These are phyloP conservation scores for Venturia asperata DNA, from an alignment of 2,329 filamentous ascomycete species.

Conservation along the genomic window DNA sequence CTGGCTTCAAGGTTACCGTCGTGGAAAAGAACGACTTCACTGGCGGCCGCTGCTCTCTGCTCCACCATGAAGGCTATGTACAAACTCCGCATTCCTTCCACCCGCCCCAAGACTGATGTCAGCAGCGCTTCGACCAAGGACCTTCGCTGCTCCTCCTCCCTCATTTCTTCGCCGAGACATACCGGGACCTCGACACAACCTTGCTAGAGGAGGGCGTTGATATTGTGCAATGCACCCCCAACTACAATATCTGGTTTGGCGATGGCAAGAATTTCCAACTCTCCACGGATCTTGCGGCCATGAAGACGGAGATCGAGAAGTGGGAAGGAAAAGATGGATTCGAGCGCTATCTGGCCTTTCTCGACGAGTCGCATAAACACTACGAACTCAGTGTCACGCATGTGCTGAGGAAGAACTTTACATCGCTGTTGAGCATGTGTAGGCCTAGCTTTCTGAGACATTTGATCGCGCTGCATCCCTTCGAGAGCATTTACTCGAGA, in stretches of 20 bases:
- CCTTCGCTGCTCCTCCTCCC: slow-evolving; percentile 67
- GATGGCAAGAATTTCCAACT: slow-evolving; percentile 59
- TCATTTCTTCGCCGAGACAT: slow-evolving; percentile 61
- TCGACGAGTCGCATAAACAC: slow-evolving; percentile 60
- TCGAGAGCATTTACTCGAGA: slow-evolving; percentile 62
- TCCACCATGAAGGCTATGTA: slow-evolving; percentile 53
- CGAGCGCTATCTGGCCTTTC: slow-evolving; percentile 58
- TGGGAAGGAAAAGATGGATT: slow-evolving; percentile 67
- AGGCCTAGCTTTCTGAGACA: slow-evolving; percentile 52
- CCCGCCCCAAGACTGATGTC: slow-evolving; percentile 19
- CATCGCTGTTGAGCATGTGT: slow-evolving; percentile 50
- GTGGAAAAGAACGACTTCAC: slow-evolving; percentile 71
- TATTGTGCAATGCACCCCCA: slow-evolving; percentile 64
- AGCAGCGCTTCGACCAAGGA: slow-evolving; percentile 64
- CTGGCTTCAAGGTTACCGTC: slow-evolving; percentile 65
- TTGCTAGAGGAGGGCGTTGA: slow-evolving; percentile 59
- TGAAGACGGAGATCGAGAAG: slow-evolving; percentile 66
- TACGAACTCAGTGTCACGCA: slow-evolving; percentile 61
- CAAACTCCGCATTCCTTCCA: slow-evolving; percentile 19
- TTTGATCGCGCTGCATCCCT: slow-evolving; percentile 57
- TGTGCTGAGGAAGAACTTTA: slow-evolving; percentile 62
- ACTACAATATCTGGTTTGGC: slow-evolving; percentile 68
- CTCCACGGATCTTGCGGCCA: slow-evolving; percentile 59
- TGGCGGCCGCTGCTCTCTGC: slow-evolving; percentile 63
- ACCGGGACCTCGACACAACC: slow-evolving; percentile 60